Percentiles rank a stretch among this genome's conserved stretches.
phyloP scores from a whole-genome alignment of 495 filamentous ascomycete species.

The Thozetella sp. region DNA sequence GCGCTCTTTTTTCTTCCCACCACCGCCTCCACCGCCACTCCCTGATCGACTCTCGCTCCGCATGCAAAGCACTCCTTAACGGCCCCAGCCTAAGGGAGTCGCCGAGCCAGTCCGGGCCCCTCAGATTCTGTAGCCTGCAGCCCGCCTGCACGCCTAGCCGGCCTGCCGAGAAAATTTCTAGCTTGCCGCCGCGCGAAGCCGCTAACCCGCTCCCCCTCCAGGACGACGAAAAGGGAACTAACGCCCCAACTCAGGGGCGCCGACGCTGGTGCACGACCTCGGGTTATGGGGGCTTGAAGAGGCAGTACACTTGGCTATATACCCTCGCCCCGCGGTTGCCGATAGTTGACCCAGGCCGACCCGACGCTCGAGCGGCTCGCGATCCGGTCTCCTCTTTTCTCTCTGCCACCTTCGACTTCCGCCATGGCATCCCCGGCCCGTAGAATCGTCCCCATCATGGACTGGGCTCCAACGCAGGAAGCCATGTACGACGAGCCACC shows the following conservation, averaged over 20 bases:
- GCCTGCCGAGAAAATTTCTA: not conserved
- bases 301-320: not conserved
- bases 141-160: no score
- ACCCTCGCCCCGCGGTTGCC: no score
- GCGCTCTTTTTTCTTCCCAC: not conserved
- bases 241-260: not conserved
- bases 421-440: constrained; percentile 11
- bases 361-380: not conserved
- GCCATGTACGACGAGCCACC: constrained; percentile 21
- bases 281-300: not conserved
- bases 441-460: constrained; percentile 32
- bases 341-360: not conserved
- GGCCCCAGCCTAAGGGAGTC: not conserved
- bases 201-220: not conserved
- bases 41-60: not conserved
- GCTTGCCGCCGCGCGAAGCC: not conserved
- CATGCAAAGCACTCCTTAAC: not conserved
- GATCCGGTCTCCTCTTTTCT: not conserved
- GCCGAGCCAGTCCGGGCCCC: not conserved
- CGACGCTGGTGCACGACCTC: not conserved
- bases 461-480: constrained; percentile 31
- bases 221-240: not conserved
- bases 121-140: not conserved
- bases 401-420: not conserved
- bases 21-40: not conserved